These are phyloP conservation scores for Pseudonitzschia multistriata DNA, from an alignment of 108 stramenopile genomes.

Conservation along the genomic window DNA sequence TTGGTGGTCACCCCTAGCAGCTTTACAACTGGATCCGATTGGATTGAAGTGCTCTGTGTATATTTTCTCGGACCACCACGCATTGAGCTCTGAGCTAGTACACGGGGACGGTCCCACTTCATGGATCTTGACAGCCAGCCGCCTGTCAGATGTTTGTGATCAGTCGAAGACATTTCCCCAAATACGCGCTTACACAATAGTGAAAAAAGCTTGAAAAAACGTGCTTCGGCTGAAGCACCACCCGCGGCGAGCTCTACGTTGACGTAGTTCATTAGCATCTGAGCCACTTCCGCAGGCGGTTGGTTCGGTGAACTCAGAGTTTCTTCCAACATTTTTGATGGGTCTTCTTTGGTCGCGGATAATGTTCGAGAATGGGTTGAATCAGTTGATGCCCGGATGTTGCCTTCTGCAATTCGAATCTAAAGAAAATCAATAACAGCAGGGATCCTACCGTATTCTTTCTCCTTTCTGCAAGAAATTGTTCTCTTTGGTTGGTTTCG, in stretches of 20 bases:
- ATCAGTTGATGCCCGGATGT: no score
- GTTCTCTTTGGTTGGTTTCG: no score
- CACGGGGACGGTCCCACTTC: conserved; percentile 38
- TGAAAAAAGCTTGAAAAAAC: conserved; percentile 68
- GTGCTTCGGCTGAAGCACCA: conserved; percentile 66
- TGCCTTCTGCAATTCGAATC: no score
- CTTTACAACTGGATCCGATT: conserved; percentile 73
- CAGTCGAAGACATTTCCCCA: conserved; percentile 36
- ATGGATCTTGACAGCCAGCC: conserved; percentile 42
- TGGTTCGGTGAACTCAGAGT: conserved; percentile 41
- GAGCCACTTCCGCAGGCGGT: conserved; percentile 71
- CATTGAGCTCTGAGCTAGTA: conserved; percentile 11
- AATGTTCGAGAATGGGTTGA: neutral
- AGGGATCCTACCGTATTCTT: no score
- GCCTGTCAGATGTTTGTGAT: conserved; percentile 32
- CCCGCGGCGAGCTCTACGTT: conserved; percentile 74
- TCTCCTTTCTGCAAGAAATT: no score
- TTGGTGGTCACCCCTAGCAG: conserved; percentile 43
- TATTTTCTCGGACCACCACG: conserved; percentile 19
- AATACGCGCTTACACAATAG: conserved; percentile 68
- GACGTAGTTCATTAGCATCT: conserved; percentile 72
- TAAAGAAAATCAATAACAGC: no score
- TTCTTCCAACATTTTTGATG: conserved; percentile 54
- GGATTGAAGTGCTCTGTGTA: conserved; percentile 29
- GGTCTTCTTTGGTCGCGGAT: neutral